Base-by-base conservation (phyloP, 495 filamentous ascomycete genomes). In the Podospora sp. region DNA sequence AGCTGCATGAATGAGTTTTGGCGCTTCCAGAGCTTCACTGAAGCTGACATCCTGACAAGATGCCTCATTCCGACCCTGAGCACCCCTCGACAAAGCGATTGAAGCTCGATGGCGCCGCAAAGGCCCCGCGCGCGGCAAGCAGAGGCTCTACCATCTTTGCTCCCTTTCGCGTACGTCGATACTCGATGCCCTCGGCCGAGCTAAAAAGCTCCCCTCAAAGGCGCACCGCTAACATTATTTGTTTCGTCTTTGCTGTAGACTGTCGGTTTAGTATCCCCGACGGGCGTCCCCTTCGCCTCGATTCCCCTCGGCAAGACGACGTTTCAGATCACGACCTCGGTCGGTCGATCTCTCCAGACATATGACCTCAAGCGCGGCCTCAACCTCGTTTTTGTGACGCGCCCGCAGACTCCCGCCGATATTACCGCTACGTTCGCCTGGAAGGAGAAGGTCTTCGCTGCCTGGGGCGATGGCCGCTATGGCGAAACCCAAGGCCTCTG, bases 281-380 rank as follows among this genome's bases (percentile, higher is more conserved):
- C 94, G 14, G 69, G 84, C 36, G 91, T 96, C 2, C 94, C 95
- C 6, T 97, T 98, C 72, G 91, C 94, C 8, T 88, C 89, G 22
- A 85, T 94, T 24, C 92, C 95, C 3, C 81, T 97, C 18, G 95
- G 95, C 63, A 96, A 96, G 76, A 91, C 92, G 6, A 96, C 93
- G 20, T 97, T 95, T 76, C 95, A 99, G 73, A 91, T 99, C 77
- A 97, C 95, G 16, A 98, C 96, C 49, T 97, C 92, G 0, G 91
- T 94, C 59, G 94, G 93, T 68, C 87, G 88, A 68, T 90, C 88
- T 52, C 86, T 99, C 14, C 95, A 98, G 75, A 98, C 95, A 1
- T 98, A 98, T 78, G 95, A 98, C 75, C 80, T 98, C 60, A 91
- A 89, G 71, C 88, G 86, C 75, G 94, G 93, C 24, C 83, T 99